Percentiles rank a stretch among this genome's conserved stretches.
Evolutionary conservation across 768 basidiomycete genomes (phyloP).

Genomic region (Hygrophorus pudorinus): DNA sequence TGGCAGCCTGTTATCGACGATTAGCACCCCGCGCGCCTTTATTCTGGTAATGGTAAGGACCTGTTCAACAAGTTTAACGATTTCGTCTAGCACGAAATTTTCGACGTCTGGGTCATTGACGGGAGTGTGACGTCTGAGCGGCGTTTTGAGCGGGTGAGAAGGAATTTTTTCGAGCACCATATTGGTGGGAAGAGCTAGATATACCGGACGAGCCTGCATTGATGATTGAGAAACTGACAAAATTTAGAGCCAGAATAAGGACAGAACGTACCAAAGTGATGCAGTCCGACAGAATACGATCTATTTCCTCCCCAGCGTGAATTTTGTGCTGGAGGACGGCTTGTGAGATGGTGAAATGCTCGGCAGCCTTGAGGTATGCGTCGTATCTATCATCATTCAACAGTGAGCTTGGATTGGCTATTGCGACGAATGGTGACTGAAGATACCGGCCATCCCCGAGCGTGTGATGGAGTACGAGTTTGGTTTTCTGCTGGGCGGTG

Average conservation of each 20-base stretch:
- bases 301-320: slow-evolving; percentile 61
- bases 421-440: neutral
- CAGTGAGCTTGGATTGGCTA: neutral
- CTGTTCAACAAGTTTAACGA: slow-evolving; percentile 50
- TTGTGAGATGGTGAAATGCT: slow-evolving; percentile 66
- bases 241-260: neutral
- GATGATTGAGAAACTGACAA: neutral
- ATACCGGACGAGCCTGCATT: slow-evolving; percentile 70
- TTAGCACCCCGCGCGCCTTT: no score
- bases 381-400: slow-evolving; percentile 45
- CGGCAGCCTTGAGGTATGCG: slow-evolving; percentile 67
- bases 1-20: slow-evolving; percentile 28
- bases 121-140: slow-evolving; percentile 39
- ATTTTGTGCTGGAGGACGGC: slow-evolving; percentile 43
- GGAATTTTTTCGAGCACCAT: slow-evolving; percentile 63
- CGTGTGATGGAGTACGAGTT: slow-evolving; percentile 79
- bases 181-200: slow-evolving; percentile 81
- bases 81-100: slow-evolving; percentile 63
- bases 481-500: slow-evolving; percentile 58
- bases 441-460: slow-evolving; percentile 69
- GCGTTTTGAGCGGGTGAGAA: slow-evolving; percentile 47
- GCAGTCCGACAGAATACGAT: slow-evolving; percentile 65
- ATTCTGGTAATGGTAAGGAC: no score
- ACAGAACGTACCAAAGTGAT: slow-evolving; percentile 37
- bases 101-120: slow-evolving; percentile 50